These are phyloP conservation scores for Onygenales sp. DNA, from an alignment of 2,329 filamentous ascomycete species.

Conservation along the genomic window DNA sequence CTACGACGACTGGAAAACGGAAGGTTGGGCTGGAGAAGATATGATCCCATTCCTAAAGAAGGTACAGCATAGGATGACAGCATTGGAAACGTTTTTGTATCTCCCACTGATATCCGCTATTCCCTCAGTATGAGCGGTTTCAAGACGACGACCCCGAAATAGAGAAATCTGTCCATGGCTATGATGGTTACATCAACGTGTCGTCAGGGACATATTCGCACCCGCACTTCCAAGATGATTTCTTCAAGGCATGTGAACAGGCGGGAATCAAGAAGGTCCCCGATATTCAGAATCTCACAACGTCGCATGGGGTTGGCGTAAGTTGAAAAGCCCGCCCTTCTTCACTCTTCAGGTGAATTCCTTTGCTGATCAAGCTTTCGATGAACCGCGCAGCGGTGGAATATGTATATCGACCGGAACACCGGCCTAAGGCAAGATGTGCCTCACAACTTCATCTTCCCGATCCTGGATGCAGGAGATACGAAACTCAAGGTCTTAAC, in stretches of 20 bases:
- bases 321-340: background rate
- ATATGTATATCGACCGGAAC: conserved; percentile 11
- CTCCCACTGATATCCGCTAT: background rate
- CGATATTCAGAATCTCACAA: conserved; percentile 11
- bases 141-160: conserved; percentile 9
- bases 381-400: conserved; percentile 9
- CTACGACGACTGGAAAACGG: conserved; percentile 42
- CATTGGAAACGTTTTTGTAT: no score
- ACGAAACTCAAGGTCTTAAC: conserved; percentile 45
- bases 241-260: conserved; percentile 9
- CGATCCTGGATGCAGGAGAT: conserved; percentile 10
- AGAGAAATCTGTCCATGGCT: conserved; percentile 11
- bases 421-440: conserved; percentile 13
- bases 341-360: background rate
- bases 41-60: conserved; percentile 47
- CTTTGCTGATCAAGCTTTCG: background rate
- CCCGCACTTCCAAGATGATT: conserved; percentile 10
- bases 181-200: conserved; percentile 11
- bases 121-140: conserved; percentile 10
- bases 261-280: conserved; percentile 7
- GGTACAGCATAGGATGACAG: conserved; percentile 15
- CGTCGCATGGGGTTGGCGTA: conserved; percentile 12
- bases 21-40: conserved; percentile 44
- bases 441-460: conserved; percentile 11
- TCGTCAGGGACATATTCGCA: conserved; percentile 10